A percentile compares a stretch with the other conserved stretches of the same genome.
Conservation (phyloP, 495 filamentous ascomycete genomes). For the Saxophila tyrrhenica region DNA sequence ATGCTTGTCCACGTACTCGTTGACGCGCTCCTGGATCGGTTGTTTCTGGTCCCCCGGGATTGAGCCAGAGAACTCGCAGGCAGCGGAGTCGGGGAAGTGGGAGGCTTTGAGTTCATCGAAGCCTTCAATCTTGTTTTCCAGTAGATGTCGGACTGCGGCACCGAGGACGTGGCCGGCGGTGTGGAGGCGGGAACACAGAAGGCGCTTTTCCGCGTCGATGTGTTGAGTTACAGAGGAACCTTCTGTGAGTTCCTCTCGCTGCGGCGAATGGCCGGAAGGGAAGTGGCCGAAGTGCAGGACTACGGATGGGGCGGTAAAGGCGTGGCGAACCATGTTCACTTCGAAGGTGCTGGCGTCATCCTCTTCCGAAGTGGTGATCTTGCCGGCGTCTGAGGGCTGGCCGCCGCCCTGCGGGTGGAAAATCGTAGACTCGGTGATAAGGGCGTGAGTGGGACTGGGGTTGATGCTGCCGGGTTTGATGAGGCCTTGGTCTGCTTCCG, state of each 20-base stretch:
- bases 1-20: conserved; percentile 39
- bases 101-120: conserved; percentile 53
- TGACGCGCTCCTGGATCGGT: conserved; percentile 35
- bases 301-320: conserved; percentile 29
- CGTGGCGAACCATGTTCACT: conserved; percentile 41
- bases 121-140: conserved; percentile 34
- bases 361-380: conserved; percentile 28
- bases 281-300: conserved; percentile 51
- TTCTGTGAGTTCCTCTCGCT: conserved; percentile 17
- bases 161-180: conserved; percentile 56
- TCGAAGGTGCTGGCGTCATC: conserved; percentile 29
- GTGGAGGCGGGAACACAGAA: conserved; percentile 49
- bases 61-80: conserved; percentile 47
- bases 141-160: conserved; percentile 42
- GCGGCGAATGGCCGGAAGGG: conserved; percentile 1
- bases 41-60: conserved; percentile 50
- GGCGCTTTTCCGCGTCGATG: conserved; percentile 43
- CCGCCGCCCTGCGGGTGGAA: conserved; percentile 59
- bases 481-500: background rate
- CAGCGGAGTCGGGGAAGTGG: conserved; percentile 49
- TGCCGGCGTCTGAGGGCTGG: conserved; percentile 50
- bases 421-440: conserved; percentile 51
- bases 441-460: conserved; percentile 24
- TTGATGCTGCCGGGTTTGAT: background rate
- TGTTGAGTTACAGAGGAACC: conserved; percentile 37